phyloP scores from a whole-genome alignment of 331 rosid species.

The Malus hybrid region DNA sequence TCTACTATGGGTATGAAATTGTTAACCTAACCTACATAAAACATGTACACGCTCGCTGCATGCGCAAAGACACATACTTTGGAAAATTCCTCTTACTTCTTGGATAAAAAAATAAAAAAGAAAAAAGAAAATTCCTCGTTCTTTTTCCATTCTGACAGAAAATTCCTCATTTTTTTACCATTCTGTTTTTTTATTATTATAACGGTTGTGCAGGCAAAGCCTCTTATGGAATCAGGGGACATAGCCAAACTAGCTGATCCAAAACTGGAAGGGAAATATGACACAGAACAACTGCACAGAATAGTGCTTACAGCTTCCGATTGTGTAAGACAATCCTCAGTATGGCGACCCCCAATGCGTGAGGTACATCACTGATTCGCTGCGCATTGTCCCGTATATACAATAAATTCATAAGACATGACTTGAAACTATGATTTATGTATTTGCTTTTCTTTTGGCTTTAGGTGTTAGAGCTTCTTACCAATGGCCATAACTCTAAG shows the following conservation, averaged over 20 bases:
- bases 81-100: conserved; percentile 16
- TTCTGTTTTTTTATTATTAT: no score
- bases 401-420: background rate
- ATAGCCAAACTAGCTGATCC: conserved; percentile 66
- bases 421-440: background rate
- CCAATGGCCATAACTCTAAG: conserved; percentile 43
- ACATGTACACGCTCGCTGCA: background rate
- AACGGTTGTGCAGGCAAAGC: conserved; percentile 77
- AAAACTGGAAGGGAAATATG: conserved; percentile 56
- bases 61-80: background rate
- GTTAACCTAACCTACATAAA: background rate
- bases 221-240: conserved; percentile 73
- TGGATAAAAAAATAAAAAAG: no score
- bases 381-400: background rate
- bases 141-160: conserved; percentile 33
- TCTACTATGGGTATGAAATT: conserved; percentile 63
- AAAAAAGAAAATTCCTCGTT: no score
- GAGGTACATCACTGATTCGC: conserved; percentile 36
- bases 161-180: no score
- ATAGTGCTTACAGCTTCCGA: conserved; percentile 70
- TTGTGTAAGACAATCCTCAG: conserved; percentile 73
- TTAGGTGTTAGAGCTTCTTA: conserved; percentile 69
- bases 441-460: background rate
- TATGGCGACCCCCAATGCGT: conserved; percentile 71
- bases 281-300: conserved; percentile 52